phyloP scores from a whole-genome alignment of 768 basidiomycete genomes.

The Boletus rufocinnamomeus region DNA sequence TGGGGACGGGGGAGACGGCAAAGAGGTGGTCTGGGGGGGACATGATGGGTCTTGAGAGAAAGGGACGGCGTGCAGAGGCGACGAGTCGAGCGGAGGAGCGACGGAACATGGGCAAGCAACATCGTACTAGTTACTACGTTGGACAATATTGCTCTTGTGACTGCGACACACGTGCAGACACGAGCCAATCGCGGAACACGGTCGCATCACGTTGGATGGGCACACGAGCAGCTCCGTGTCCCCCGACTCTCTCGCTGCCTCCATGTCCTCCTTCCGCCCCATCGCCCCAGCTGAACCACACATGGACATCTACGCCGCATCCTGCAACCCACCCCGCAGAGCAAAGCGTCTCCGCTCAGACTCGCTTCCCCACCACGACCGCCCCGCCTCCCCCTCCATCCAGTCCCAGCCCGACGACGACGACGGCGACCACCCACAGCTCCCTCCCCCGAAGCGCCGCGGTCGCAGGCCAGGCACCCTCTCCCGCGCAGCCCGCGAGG shows the following conservation, averaged over 20 bases:
- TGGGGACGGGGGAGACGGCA: not conserved
- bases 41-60: not conserved
- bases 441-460: constrained; percentile 55
- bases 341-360: constrained; percentile 43
- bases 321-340: constrained; percentile 48
- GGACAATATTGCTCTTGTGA: constrained; percentile 16
- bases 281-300: constrained; percentile 25
- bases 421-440: constrained; percentile 21
- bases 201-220: constrained; percentile 14
- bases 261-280: constrained; percentile 25
- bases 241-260: constrained; percentile 5
- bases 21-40: not conserved
- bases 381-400: constrained; percentile 8
- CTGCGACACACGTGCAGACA: constrained; percentile 24
- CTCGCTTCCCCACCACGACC: not conserved
- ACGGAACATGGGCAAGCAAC: too few species aligned
- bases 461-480: constrained; percentile 71
- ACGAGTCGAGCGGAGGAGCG: constrained; percentile 9
- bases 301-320: constrained; percentile 37
- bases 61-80: not conserved
- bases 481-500: constrained; percentile 78
- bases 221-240: constrained; percentile 26
- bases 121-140: too few species aligned
- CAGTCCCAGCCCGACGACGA: constrained; percentile 30
- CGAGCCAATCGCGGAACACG: constrained; percentile 21